phyloP scores from a whole-genome alignment of 495 filamentous ascomycete species.

The Glarea lozoyensis region DNA sequence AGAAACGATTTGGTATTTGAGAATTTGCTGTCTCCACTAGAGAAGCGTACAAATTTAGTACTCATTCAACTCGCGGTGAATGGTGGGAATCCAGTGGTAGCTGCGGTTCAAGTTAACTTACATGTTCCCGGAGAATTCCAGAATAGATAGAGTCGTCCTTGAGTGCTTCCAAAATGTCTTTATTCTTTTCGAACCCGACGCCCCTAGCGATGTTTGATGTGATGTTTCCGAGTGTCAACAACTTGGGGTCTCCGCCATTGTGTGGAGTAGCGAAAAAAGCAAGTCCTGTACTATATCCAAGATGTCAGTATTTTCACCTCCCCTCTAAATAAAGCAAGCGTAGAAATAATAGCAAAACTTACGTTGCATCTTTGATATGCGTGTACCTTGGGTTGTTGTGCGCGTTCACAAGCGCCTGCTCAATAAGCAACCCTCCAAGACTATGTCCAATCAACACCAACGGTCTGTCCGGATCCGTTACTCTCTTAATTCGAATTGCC shows the following conservation, averaged over 20 bases:
- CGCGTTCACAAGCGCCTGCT: slow-evolving; percentile 18
- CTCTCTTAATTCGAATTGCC: slow-evolving; percentile 15
- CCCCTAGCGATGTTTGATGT: slow-evolving; percentile 12
- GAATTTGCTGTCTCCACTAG: slow-evolving; percentile 12
- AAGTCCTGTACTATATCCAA: too few species aligned
- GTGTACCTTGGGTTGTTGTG: slow-evolving; percentile 3
- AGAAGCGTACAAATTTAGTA: too few species aligned
- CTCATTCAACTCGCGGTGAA: too few species aligned
- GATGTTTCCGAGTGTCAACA: slow-evolving; percentile 9
- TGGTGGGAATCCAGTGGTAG: too few species aligned
- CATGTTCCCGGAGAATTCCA: slow-evolving; percentile 12
- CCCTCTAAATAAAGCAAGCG: too few species aligned
- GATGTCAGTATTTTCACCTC: too few species aligned
- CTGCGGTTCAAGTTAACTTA: too few species aligned
- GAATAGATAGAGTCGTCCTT: slow-evolving; percentile 12
- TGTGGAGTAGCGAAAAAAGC: slow-evolving; percentile 24
- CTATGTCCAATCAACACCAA: slow-evolving; percentile 31
- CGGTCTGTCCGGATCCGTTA: slow-evolving; percentile 13
- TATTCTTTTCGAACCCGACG: slow-evolving; percentile 13
- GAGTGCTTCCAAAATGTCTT: slow-evolving; percentile 14
- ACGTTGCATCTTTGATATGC: slow-evolving; percentile 2
- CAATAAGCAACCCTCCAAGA: slow-evolving; percentile 29
- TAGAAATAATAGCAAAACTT: too few species aligned
- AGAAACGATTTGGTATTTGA: slow-evolving; percentile 16
- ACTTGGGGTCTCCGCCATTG: slow-evolving; percentile 14